Base-by-base conservation (phyloP, 805 yeast species). In the Yamadazyma scolyti region DNA sequence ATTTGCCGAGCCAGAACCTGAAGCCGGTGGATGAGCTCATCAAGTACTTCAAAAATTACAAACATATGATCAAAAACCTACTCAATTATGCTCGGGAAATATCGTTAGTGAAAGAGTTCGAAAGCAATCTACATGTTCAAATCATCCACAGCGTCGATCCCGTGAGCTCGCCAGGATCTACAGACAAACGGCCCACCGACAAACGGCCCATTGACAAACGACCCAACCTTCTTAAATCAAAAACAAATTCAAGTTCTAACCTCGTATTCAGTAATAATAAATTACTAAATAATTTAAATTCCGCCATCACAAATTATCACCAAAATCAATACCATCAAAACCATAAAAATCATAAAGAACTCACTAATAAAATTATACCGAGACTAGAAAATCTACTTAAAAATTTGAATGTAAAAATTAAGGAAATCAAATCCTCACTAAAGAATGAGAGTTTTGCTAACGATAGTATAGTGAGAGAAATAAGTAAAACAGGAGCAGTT, bases 401-500 rank as follows among this genome's bases (percentile, higher is more conserved):
- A 33, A 63, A 64, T 38, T 52, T 65, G 27, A 43, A 54, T 20
- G 32, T 44, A 36, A 65, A 65, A 32, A 65, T 65, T 40, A 63
- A 61, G 38, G 72, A 65, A 40, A 64, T 65, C 41, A 62, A 47
- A 44, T 44, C 59, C 5, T 51, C 64, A 18, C 48, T 65, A 37
- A 60, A 54, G 33, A 64, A 65, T 42, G 71, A 65, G 12, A 52
- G 65, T 2, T 65, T 65, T 42, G 61, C 67, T 16, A 65, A 63
- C 38, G 44, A 52, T 12, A 48, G 52, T 6, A 39, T 65, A 16
- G 36, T 55, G 9, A 61, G 48, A 27, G 71, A 65, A 52, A 71
- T 82, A 34, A 69, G 69, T 31, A 75, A 73, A 34, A 81, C 95
- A 2, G 81, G 79, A 34, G 54, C 58, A 23, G 75, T 76, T 19